Evolutionary conservation across 305 asterid genomes (phyloP), one percentile per base, ranked within the genome.

Genomic region (Ilex paraguariensis): DNA sequence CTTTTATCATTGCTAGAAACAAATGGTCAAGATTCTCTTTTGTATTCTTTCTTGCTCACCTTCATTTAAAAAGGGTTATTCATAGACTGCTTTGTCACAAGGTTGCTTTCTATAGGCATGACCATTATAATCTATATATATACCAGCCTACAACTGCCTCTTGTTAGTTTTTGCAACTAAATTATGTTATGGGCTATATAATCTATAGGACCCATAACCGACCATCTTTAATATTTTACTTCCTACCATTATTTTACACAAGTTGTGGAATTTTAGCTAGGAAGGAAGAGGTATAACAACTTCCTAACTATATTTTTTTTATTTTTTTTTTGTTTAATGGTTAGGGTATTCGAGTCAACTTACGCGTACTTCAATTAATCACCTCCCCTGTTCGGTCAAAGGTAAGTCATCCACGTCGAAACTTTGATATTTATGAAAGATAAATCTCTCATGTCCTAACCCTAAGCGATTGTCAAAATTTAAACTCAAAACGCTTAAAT

Each of bases 101-200:
- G n/a, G 68, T 74, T 69, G 67, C 65, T 70, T 69, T 65, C 61
- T 39, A 57, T 67, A 63, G 66, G 72, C 57, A 54, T 45, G n/a
- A 45, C 69, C 65, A 55, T 36, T 0, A 36, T 8, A 5, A 36
- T 8, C 42, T 59, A 49, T 65, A 28, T 50, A 58, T 21, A 54
- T 58, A 66, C 59, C 59, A 62, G 57, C 75, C 74, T 59, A 70
- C 49, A 55, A 49, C 64, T 54, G 65, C 62, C 59, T 42, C 62
- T 30, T 44, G 61, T 72, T 72, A 60, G 64, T 55, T 67, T 58
- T 58, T 66, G 50, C 61, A 62, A 63, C 30, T 61, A 62, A 72
- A 53, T 39, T 53, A 49, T 39, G 53, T 51, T 60, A 13, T 42
- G 10, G 2, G 15, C 13, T 13, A 36, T 36, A 46, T 46, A 10